A percentile compares a stretch with the other conserved stretches of the same genome.
Conservation (phyloP, 2,329 filamentous ascomycete species). For the Fusarium compactum region DNA sequence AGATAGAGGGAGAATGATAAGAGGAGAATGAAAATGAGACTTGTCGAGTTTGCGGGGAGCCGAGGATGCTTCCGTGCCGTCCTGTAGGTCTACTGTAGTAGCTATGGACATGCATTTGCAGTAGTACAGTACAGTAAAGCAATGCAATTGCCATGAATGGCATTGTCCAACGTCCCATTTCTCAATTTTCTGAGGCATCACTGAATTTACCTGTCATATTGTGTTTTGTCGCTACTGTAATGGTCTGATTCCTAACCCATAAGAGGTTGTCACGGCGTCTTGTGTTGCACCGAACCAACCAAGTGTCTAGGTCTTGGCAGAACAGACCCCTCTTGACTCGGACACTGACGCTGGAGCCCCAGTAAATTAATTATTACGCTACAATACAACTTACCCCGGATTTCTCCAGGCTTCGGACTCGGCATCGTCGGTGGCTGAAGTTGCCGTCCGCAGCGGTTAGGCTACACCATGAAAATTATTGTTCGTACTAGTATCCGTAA, state of each 20-base stretch:
- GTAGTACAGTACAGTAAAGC: background rate
- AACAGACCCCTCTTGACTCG: conserved; percentile 3
- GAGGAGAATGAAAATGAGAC: conserved; percentile 6
- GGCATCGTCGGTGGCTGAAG: conserved; percentile 21
- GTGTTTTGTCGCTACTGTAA: background rate
- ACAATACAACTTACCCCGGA: conserved; percentile 25
- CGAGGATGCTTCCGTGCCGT: conserved; percentile 23
- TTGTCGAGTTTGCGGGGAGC: conserved; percentile 15
- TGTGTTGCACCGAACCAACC: conserved; percentile 23
- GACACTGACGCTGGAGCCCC: background rate
- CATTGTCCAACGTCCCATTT: conserved; percentile 16
- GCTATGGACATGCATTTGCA: background rate
- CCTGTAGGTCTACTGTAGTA: conserved; percentile 10
- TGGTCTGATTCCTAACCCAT: conserved; percentile 12
- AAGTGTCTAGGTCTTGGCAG: conserved; percentile 6
- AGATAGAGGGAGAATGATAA: background rate
- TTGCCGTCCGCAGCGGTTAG: conserved; percentile 7
- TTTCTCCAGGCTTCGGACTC: conserved; percentile 30
- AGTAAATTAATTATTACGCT: conserved; percentile 11
- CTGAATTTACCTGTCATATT: conserved; percentile 32
- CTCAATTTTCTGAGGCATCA: conserved; percentile 7
- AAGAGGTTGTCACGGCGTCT: conserved; percentile 18
- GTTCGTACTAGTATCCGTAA: background rate
- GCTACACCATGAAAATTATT: conserved; percentile 15
- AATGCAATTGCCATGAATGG: background rate